Conservation (phyloP, 768 basidiomycete genomes). For the Auricularia cornea region DNA sequence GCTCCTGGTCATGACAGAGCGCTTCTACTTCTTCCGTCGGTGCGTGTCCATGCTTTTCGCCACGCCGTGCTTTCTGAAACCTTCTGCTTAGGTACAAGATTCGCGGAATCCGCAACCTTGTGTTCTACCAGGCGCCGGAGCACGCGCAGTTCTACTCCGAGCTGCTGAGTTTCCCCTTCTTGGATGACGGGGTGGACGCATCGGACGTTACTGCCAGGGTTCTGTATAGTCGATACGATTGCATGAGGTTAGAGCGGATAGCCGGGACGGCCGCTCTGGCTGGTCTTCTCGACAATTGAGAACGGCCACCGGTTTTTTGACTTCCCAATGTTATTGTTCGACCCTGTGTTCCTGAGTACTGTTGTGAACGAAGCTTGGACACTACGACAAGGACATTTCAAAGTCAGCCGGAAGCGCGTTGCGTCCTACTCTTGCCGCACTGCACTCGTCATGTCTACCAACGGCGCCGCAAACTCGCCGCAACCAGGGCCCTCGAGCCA, state of each 20-base stretch:
- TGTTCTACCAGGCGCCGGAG: slow-evolving; percentile 90
- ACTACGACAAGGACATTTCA: too few species aligned
- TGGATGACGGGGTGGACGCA: slow-evolving; percentile 79
- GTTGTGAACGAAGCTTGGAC: too few species aligned
- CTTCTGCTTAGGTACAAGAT: slow-evolving; percentile 66
- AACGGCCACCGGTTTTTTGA: too few species aligned
- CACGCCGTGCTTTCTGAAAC: not conserved
- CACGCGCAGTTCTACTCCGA: slow-evolving; percentile 92
- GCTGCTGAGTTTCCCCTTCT: slow-evolving; percentile 81
- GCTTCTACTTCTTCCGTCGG: slow-evolving; percentile 98
- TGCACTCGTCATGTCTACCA: too few species aligned
- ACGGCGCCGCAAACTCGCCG: too few species aligned
- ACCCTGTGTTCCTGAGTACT: too few species aligned
- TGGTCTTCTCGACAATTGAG: not conserved
- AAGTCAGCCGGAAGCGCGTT: too few species aligned
- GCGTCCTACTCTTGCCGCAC: too few species aligned
- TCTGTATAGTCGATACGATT: slow-evolving; percentile 84
- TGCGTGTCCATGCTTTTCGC: too few species aligned
- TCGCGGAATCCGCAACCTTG: slow-evolving; percentile 81
- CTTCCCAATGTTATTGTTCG: too few species aligned
- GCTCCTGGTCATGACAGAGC: slow-evolving; percentile 86
- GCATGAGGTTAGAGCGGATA: slow-evolving; percentile 80
- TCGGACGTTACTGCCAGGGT: slow-evolving; percentile 77
- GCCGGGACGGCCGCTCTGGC: slow-evolving; percentile 40
- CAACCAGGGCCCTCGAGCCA: too few species aligned